phyloP scores from a whole-genome alignment of 1,284 basidiomycete genomes.

The Rhodotorula sp. region DNA sequence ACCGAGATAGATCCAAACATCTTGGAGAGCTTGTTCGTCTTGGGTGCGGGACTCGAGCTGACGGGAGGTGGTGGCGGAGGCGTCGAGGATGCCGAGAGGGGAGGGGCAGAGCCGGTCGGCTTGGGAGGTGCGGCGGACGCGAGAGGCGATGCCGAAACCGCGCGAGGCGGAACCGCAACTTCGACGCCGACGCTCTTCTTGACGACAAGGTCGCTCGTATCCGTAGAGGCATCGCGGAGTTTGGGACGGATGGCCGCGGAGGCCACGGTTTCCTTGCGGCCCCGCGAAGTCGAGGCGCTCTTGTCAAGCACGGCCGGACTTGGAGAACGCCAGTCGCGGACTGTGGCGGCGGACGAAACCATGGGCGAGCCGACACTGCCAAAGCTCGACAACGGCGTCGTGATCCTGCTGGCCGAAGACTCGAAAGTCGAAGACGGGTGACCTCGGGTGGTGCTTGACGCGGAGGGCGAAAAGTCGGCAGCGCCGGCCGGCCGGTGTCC shows the following conservation, averaged over 20 bases:
- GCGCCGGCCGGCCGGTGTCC: neutral
- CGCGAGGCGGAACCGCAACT: neutral
- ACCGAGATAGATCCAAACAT: slow-evolving; percentile 38
- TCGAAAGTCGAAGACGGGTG: slow-evolving; percentile 6
- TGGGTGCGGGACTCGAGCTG: slow-evolving; percentile 3
- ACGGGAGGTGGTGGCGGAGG: neutral
- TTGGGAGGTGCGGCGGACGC: slow-evolving; percentile 1
- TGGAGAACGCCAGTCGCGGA: neutral
- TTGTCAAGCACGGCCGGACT: neutral
- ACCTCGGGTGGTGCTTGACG: slow-evolving; percentile 30
- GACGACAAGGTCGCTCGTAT: slow-evolving; percentile 32
- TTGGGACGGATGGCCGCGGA: slow-evolving; percentile 15
- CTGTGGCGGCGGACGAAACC: neutral
- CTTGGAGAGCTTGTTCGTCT: slow-evolving; percentile 38
- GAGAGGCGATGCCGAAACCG: neutral
- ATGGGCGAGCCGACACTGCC: slow-evolving; percentile 27
- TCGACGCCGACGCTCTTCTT: neutral
- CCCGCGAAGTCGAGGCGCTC: neutral
- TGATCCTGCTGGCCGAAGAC: slow-evolving; percentile 12
- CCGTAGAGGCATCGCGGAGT: slow-evolving; percentile 32
- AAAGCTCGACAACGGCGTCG: slow-evolving; percentile 35
- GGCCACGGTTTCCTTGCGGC: neutral
- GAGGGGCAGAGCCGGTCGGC: slow-evolving; percentile 3
- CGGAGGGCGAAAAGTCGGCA: slow-evolving; percentile 28
- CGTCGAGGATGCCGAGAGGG: slow-evolving; percentile 1